Evolutionary conservation across 1,284 basidiomycete genomes (phyloP).

Genomic region (Boletellus deceptivus): DNA sequence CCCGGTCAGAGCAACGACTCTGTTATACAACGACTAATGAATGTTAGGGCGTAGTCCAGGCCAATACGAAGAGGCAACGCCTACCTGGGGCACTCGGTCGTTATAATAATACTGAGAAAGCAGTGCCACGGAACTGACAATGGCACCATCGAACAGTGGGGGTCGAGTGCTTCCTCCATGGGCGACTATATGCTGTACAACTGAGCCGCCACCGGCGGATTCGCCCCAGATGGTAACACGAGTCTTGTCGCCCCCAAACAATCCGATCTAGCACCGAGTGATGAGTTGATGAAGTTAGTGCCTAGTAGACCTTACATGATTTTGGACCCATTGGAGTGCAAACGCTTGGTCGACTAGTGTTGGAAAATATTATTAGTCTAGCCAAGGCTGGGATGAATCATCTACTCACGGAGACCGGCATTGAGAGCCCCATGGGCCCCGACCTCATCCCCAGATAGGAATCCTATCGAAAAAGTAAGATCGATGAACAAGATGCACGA

Average conservation of each 20-base stretch:
- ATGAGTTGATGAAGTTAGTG: background rate
- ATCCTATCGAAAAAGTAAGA: conserved; percentile 18
- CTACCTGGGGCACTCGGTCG: conserved; percentile 17
- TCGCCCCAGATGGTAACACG: conserved; percentile 33
- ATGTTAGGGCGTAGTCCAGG: background rate
- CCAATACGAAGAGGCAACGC: background rate
- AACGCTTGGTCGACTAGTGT: conserved; percentile 29
- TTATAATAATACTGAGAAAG: conserved; percentile 31
- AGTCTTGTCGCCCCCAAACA: conserved; percentile 28
- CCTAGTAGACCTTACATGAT: conserved; percentile 17
- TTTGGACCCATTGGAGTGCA: conserved; percentile 33
- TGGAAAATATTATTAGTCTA: background rate
- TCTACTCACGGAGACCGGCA: conserved; percentile 30
- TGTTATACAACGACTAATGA: conserved; percentile 21
- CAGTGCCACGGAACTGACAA: conserved; percentile 26
- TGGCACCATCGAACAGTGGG: conserved; percentile 23
- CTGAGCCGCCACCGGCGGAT: conserved; percentile 22
- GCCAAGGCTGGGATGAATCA: background rate
- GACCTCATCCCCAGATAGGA: conserved; percentile 28
- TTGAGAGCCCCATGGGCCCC: conserved; percentile 30
- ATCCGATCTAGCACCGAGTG: conserved; percentile 16
- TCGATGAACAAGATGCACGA: background rate
- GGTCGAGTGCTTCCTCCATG: conserved; percentile 19
- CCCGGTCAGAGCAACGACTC: conserved; percentile 14
- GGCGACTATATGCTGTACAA: conserved; percentile 22